Conservation (phyloP, 768 basidiomycete species). For the Amanita molliuscula region DNA sequence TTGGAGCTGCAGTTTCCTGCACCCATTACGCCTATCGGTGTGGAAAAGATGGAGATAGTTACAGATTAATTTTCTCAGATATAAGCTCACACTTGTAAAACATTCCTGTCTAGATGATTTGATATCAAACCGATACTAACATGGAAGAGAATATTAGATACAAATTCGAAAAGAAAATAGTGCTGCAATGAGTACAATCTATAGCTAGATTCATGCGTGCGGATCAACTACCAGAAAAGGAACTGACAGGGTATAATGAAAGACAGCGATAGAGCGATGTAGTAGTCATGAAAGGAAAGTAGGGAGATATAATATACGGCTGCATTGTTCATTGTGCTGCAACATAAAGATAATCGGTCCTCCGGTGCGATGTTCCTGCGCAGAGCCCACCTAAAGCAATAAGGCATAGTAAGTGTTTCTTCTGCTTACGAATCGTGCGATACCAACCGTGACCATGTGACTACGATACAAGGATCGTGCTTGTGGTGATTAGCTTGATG, state of each 20-base stretch:
- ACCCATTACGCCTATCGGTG: slow-evolving; percentile 3
- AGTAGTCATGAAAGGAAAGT: slow-evolving; percentile 1
- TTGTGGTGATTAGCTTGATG: neutral
- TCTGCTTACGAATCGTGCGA: neutral
- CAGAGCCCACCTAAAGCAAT: neutral
- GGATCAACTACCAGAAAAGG: slow-evolving; percentile 3
- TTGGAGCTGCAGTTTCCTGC: slow-evolving; percentile 4
- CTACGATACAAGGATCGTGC: neutral
- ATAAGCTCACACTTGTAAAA: no score
- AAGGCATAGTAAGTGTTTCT: neutral
- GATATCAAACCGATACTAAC: neutral
- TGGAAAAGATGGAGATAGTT: slow-evolving; percentile 1
- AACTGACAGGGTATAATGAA: slow-evolving; percentile 1
- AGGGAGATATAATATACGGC: slow-evolving; percentile 1
- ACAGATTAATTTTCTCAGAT: neutral
- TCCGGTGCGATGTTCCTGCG: neutral
- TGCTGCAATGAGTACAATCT: slow-evolving; percentile 7
- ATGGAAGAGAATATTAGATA: neutral
- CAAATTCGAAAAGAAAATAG: slow-evolving; percentile 1
- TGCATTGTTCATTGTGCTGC: slow-evolving; percentile 1
- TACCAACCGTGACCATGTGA: neutral
- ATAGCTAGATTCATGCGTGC: slow-evolving; percentile 4
- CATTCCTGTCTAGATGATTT: slow-evolving; percentile 1
- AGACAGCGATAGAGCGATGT: slow-evolving; percentile 1
- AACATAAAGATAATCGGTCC: slow-evolving; percentile 4